A percentile compares a stretch with the other conserved stretches of the same genome.
Evolutionary conservation across 2,329 filamentous ascomycete species (phyloP).

Genomic region (Coniochaeta sp.): DNA sequence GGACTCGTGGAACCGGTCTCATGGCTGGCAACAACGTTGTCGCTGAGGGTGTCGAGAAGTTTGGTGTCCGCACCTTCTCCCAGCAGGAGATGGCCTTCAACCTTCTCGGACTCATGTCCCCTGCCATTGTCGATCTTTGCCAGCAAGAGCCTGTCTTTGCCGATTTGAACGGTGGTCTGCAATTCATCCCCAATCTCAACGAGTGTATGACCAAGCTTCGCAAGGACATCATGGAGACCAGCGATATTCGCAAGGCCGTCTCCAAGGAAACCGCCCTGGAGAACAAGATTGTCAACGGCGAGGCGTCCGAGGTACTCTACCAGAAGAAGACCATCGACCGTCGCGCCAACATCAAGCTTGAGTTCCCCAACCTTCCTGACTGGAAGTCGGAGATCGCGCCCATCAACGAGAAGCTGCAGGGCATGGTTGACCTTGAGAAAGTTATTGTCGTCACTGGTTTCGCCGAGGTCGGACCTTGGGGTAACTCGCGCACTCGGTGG

Average conservation of each 20-base stretch:
- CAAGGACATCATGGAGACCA: slow-evolving; percentile 91
- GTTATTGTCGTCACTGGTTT: slow-evolving; percentile 97
- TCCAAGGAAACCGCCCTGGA: slow-evolving; percentile 94
- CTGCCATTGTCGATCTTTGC: slow-evolving; percentile 88
- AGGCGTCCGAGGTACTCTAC: slow-evolving; percentile 85
- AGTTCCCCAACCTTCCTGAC: slow-evolving; percentile 84
- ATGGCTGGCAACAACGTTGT: slow-evolving; percentile 99
- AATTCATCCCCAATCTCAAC: slow-evolving; percentile 95
- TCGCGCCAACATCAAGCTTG: slow-evolving; percentile 95
- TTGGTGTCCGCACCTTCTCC: slow-evolving; percentile 95
- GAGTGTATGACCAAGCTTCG: slow-evolving; percentile 88
- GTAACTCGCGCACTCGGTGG: slow-evolving; percentile 96
- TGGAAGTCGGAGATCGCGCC: slow-evolving; percentile 90
- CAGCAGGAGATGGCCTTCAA: slow-evolving; percentile 99
- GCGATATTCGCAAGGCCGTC: slow-evolving; percentile 86
- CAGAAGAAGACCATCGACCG: slow-evolving; percentile 91
- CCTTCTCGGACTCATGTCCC: slow-evolving; percentile 90
- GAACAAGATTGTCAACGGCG: slow-evolving; percentile 95
- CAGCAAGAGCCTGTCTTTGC: slow-evolving; percentile 94
- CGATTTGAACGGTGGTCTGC: slow-evolving; percentile 93
- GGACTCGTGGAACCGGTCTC: slow-evolving; percentile 96
- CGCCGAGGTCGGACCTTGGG: slow-evolving; percentile 93
- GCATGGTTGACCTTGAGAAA: slow-evolving; percentile 98
- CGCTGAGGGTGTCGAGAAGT: slow-evolving; percentile 92
- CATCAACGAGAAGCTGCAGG: slow-evolving; percentile 81